phyloP scores from a whole-genome alignment of 1,139 yeast species.

The Keqinozyma sinolaborantium region DNA sequence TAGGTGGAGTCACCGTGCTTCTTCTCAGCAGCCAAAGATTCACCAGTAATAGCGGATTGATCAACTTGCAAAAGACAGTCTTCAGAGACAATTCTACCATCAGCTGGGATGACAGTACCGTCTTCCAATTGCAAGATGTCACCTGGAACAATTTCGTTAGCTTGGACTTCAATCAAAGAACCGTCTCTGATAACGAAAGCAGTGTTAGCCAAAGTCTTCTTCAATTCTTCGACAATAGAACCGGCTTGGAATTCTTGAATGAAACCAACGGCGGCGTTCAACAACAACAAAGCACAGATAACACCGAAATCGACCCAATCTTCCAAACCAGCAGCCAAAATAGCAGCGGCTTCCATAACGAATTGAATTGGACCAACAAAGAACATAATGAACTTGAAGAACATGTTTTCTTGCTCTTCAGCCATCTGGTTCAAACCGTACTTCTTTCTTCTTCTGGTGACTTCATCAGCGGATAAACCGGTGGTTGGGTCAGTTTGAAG shows the following conservation, averaged over 20 bases:
- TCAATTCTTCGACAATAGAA: constrained; percentile 91
- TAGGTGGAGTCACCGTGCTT: constrained; percentile 82
- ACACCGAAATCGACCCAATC: constrained; percentile 99
- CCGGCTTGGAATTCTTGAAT: constrained; percentile 97
- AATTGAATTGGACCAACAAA: constrained; percentile 98
- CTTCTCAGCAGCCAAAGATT: constrained; percentile 94
- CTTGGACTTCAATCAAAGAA: constrained; percentile 64
- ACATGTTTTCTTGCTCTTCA: constrained; percentile 82
- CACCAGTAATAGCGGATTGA: constrained; percentile 98
- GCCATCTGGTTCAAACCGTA: constrained; percentile 93
- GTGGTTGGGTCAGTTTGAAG: constrained; percentile 80
- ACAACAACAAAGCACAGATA: constrained; percentile 80
- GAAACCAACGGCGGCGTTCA: constrained; percentile 95
- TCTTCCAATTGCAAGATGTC: constrained; percentile 89
- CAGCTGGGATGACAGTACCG: constrained; percentile 94
- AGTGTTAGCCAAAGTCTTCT: constrained; percentile 88
- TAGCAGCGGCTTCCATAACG: constrained; percentile 99
- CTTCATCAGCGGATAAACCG: constrained; percentile 85
- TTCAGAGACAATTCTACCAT: constrained; percentile 89
- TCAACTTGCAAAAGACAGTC: constrained; percentile 90
- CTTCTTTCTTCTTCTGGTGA: constrained; percentile 83
- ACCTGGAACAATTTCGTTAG: constrained; percentile 90
- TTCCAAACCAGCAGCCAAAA: constrained; percentile 95
- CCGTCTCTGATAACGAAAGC: constrained; percentile 89
- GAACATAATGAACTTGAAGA: constrained; percentile 85